Evolutionary conservation across 2,329 filamentous ascomycete species (phyloP).

Genomic region (Zasmidium citrigriseum): DNA sequence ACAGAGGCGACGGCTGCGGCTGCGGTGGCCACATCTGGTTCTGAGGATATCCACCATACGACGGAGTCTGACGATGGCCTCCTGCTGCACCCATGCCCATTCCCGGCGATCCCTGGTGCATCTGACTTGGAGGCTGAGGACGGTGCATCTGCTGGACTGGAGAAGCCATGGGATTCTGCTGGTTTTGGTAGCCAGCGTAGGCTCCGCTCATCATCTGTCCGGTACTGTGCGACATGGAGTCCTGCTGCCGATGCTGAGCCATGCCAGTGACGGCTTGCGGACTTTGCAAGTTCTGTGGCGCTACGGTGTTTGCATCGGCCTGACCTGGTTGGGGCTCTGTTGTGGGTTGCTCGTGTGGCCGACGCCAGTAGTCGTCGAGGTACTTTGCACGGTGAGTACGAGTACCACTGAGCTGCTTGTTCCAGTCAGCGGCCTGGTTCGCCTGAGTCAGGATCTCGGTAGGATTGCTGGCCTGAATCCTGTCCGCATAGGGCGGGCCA

Average conservation of each 20-base stretch:
- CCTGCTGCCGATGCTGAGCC: conserved; percentile 59
- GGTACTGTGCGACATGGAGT: conserved; percentile 57
- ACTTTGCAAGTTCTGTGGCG: conserved; percentile 49
- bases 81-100: conserved; percentile 43
- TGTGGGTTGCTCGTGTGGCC: conserved; percentile 74
- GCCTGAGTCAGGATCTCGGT: conserved; percentile 83
- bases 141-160: conserved; percentile 70
- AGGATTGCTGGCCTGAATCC: conserved; percentile 73
- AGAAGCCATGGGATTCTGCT: conserved; percentile 73
- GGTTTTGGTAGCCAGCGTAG: conserved; percentile 71
- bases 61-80: conserved; percentile 44
- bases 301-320: conserved; percentile 42
- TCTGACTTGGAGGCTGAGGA: conserved; percentile 48
- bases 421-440: conserved; percentile 86
- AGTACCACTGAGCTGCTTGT: conserved; percentile 78
- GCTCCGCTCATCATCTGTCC: conserved; percentile 59
- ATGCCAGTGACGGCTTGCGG: conserved; percentile 46
- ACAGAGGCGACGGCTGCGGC: conserved; percentile 50
- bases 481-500: conserved; percentile 84
- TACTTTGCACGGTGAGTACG: conserved; percentile 78
- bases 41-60: conserved; percentile 46
- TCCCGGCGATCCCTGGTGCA: conserved; percentile 67
- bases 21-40: conserved; percentile 53
- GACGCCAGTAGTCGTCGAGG: conserved; percentile 77
- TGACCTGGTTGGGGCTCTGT: conserved; percentile 43